phyloP scores from a whole-genome alignment of 148 eudicot genomes.

The Drosera capensis region DNA sequence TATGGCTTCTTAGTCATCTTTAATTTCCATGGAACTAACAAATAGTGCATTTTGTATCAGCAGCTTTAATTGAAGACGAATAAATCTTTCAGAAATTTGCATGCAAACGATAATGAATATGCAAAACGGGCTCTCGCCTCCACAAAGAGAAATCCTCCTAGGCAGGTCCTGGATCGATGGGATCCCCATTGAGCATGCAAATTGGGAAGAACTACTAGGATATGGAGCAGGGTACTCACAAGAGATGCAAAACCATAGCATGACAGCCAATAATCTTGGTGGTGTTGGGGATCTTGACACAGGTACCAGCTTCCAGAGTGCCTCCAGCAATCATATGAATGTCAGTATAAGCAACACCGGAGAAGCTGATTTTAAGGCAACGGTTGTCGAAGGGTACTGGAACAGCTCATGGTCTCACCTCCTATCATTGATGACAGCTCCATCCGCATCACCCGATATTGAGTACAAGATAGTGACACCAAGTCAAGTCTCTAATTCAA shows the following conservation, averaged over 20 bases:
- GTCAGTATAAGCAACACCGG: neutral
- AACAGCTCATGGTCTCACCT: conserved; percentile 17
- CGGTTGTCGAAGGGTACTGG: conserved; percentile 5
- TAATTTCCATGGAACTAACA: no score
- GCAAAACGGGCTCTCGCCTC: neutral
- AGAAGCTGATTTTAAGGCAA: conserved; percentile 6
- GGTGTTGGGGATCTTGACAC: neutral
- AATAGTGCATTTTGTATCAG: no score
- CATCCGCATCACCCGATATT: conserved; percentile 3
- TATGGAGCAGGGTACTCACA: conserved; percentile 12
- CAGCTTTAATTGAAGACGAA: neutral
- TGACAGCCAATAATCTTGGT: neutral
- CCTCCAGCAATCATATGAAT: neutral
- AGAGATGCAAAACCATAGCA: conserved; percentile 4
- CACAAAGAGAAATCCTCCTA: neutral
- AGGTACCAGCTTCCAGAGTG: conserved; percentile 1
- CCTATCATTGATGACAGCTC: conserved; percentile 4
- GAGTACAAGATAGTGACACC: no score
- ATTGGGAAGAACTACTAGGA: conserved; percentile 22
- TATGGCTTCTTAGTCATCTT: no score
- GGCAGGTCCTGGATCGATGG: neutral
- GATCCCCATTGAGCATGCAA: conserved; percentile 1
- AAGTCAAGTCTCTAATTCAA: neutral
- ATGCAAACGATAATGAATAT: neutral
- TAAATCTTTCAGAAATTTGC: neutral